Conservation (phyloP, 257 asterid genomes). For the Jacaranda mimosifolia region DNA sequence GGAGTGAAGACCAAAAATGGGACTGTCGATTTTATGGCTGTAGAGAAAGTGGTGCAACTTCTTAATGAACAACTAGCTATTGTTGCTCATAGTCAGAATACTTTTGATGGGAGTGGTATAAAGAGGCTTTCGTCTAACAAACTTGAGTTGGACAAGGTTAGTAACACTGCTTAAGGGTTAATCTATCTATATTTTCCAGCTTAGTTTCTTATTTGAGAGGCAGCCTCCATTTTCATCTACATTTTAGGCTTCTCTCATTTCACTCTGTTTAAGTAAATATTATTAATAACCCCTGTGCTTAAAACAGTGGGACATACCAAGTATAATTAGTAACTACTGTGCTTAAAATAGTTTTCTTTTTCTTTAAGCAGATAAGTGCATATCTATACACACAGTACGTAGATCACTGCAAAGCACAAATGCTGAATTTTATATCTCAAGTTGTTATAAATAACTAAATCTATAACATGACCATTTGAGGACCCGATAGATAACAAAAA, state of each 20-base stretch:
- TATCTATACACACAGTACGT: no score
- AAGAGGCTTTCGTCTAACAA: constrained; percentile 77
- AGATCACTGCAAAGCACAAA: no score
- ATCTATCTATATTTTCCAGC: neutral
- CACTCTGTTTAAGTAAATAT: constrained; percentile 12
- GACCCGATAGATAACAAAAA: no score
- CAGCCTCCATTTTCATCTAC: neutral
- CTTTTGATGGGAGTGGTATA: constrained; percentile 86
- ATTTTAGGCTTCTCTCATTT: neutral
- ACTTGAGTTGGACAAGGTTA: constrained; percentile 85
- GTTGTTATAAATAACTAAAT: no score
- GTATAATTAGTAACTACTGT: no score
- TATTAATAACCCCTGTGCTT: no score
- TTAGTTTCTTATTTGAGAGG: neutral
- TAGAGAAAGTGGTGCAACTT: constrained; percentile 58
- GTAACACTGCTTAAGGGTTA: neutral
- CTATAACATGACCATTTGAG: no score
- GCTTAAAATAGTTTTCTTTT: no score
- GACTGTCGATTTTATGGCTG: constrained; percentile 60
- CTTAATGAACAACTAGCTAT: constrained; percentile 87
- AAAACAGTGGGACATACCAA: no score
- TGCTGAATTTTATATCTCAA: no score
- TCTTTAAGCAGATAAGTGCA: no score
- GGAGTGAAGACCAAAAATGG: no score
- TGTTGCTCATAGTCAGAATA: constrained; percentile 90